phyloP scores from a whole-genome alignment of 306 rosid genomes.

The Medicago ruthenica region DNA sequence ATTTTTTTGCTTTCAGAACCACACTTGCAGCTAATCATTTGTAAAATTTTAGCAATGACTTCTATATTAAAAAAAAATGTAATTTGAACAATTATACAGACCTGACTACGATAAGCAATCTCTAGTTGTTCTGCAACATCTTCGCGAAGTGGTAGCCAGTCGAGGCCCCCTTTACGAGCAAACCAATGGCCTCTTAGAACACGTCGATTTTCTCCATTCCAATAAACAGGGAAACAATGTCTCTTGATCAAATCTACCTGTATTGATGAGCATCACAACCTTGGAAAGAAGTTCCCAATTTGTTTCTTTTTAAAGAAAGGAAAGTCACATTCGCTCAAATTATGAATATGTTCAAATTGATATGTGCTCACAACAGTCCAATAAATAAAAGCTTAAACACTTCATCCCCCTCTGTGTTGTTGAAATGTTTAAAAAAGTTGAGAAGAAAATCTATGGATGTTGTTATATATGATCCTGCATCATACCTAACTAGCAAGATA shows the following conservation, averaged over 20 bases:
- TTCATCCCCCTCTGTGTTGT: slow-evolving; percentile 20
- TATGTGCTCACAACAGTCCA: slow-evolving; percentile 7
- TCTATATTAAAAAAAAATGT: slow-evolving; percentile 26
- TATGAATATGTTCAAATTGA: background rate
- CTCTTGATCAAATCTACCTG: slow-evolving; percentile 88
- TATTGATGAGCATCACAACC: slow-evolving; percentile 39
- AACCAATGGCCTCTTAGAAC: slow-evolving; percentile 99
- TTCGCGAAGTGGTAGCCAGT: slow-evolving; percentile 97
- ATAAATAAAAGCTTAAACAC: background rate
- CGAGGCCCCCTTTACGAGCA: slow-evolving; percentile 94
- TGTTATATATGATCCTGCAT: background rate
- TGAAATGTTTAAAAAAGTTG: background rate
- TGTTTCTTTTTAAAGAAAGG: background rate
- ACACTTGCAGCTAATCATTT: slow-evolving; percentile 20
- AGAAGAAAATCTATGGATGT: background rate
- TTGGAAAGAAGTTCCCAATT: slow-evolving; percentile 30
- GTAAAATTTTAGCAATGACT: slow-evolving; percentile 16
- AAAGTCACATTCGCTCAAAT: slow-evolving; percentile 13
- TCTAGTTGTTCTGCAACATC: slow-evolving; percentile 94
- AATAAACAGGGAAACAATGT: slow-evolving; percentile 93
- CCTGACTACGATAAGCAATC: slow-evolving; percentile 83
- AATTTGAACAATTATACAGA: slow-evolving; percentile 41
- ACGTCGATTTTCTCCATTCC: slow-evolving; percentile 97
- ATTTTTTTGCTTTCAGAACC: slow-evolving; percentile 16
- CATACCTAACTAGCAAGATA: background rate